Evolutionary conservation across 2,329 filamentous ascomycete genomes (phyloP).

Genomic region (Xenoacremonium recifei): DNA sequence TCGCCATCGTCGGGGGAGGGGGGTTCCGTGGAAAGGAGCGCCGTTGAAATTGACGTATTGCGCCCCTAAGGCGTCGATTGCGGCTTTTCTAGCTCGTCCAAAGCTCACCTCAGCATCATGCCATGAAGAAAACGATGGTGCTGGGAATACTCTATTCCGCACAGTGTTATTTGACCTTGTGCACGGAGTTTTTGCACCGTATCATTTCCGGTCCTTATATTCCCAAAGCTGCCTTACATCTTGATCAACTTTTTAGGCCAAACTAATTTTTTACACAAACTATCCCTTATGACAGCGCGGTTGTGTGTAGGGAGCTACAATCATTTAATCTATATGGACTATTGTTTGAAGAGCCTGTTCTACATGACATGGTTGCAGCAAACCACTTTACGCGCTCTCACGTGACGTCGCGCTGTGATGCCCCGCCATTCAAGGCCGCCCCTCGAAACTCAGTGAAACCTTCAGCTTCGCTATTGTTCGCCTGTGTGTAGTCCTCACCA

Average conservation of each 20-base stretch:
- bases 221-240: too few relatives aligned
- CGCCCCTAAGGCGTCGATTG: neutral
- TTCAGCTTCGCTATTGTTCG: too few relatives aligned
- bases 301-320: too few relatives aligned
- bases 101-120: neutral
- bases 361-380: neutral
- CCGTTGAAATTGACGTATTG: neutral
- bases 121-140: neutral
- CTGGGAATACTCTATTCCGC: slow-evolving; percentile 8
- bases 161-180: slow-evolving; percentile 11
- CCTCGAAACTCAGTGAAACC: too few relatives aligned
- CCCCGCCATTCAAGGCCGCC: slow-evolving; percentile 2
- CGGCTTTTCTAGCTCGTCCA: neutral
- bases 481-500: too few relatives aligned
- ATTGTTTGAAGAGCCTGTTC: neutral
- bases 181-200: slow-evolving; percentile 18
- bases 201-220: too few relatives aligned
- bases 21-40: neutral
- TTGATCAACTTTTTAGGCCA: too few relatives aligned
- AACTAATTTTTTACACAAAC: too few relatives aligned
- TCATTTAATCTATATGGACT: neutral
- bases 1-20: slow-evolving; percentile 12
- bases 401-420: slow-evolving; percentile 25
- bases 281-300: too few relatives aligned
- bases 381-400: slow-evolving; percentile 24